Percentiles rank a stretch among this genome's conserved stretches.
These are phyloP conservation scores for Bipolaris cookei DNA, from an alignment of 2,329 filamentous ascomycete genomes.

Conservation along the genomic window DNA sequence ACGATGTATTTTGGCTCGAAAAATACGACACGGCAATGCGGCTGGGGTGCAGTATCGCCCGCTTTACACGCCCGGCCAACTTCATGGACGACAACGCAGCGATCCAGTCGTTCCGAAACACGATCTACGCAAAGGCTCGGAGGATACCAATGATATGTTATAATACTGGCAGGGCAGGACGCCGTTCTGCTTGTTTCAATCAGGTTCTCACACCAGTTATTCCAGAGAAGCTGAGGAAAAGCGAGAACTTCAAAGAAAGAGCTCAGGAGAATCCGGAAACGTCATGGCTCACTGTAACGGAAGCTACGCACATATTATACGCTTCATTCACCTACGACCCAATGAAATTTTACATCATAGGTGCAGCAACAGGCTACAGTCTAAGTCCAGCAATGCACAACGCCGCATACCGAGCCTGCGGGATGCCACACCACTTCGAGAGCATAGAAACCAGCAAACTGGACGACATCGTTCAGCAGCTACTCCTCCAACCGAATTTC, in stretches of 20 bases:
- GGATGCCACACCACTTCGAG: slow-evolving; percentile 70
- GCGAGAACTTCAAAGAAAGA: slow-evolving; percentile 45
- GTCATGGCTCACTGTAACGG: slow-evolving; percentile 63
- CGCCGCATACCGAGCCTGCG: slow-evolving; percentile 68
- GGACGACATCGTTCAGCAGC: slow-evolving; percentile 61
- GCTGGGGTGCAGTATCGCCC: slow-evolving; percentile 67
- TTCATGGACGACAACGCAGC: slow-evolving; percentile 68
- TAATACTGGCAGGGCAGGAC: slow-evolving; percentile 67
- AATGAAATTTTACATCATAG: slow-evolving; percentile 75
- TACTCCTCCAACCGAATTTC: slow-evolving; percentile 69
- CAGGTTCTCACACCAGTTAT: slow-evolving; percentile 67
- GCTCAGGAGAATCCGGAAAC: slow-evolving; percentile 48
- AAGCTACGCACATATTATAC: slow-evolving; percentile 70
- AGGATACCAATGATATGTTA: slow-evolving; percentile 66
- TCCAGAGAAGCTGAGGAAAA: slow-evolving; percentile 55
- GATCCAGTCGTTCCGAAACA: slow-evolving; percentile 62
- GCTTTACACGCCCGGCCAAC: slow-evolving; percentile 64
- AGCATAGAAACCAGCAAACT: slow-evolving; percentile 67
- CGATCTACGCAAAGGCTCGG: slow-evolving; percentile 54
- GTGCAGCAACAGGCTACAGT: slow-evolving; percentile 75
- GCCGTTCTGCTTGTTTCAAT: slow-evolving; percentile 71
- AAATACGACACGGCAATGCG: slow-evolving; percentile 64
- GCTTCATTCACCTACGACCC: slow-evolving; percentile 70
- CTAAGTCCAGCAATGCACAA: slow-evolving; percentile 80
- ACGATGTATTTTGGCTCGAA: slow-evolving; percentile 60